Evolutionary conservation across 2,329 filamentous ascomycete species (phyloP), one percentile per base, ranked within the genome.

Genomic region (Trichoderma arundinaceum): DNA sequence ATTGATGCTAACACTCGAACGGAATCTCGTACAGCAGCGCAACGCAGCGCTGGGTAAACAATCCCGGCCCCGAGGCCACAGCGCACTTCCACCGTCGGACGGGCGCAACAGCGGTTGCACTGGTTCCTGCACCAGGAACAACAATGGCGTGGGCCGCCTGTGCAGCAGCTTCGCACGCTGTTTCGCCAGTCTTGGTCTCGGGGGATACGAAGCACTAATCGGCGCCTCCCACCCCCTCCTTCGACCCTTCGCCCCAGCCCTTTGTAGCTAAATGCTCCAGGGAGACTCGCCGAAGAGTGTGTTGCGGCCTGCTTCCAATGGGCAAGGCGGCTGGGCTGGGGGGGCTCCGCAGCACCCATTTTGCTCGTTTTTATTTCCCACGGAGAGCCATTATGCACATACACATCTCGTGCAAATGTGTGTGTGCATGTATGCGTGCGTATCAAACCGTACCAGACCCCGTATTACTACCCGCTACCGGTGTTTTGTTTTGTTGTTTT

Each of bases 151-250:
- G 54, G 54, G 54, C 54, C 38, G 19, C 57, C 33, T 17, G 13
- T 54, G 49, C 51, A 54, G 60, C 43, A 59, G 43, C 39, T 46
- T 39, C 32, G 57, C 49, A 53, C 51, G 41, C 39, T 49, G 48
- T 58, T 52, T 58, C 63, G 59, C 53, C 60, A 57, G 41, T 17
- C 32, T 58, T 49, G 28, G 46, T 17, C 52, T 64, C 52, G 61
- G 53, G 53, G 62, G 46, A 65, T 65, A 65, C 62, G 62, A 65
- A 65, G 44, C 38, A 65, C 62, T 58, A 57, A 64, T 65, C 62
- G 46, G 54, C 54, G 62, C 53, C 38, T 65, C 53, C 62, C 46
- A 28, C 62, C 51, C 48, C 48, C 46, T 19, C 32, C 53, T 10
- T 35, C 44, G 43, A 60, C 57, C 57, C 52, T 56, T 56, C 2